Base-by-base conservation (phyloP, 2,329 filamentous ascomycete genomes). In the Xylaria hypoxylon region DNA sequence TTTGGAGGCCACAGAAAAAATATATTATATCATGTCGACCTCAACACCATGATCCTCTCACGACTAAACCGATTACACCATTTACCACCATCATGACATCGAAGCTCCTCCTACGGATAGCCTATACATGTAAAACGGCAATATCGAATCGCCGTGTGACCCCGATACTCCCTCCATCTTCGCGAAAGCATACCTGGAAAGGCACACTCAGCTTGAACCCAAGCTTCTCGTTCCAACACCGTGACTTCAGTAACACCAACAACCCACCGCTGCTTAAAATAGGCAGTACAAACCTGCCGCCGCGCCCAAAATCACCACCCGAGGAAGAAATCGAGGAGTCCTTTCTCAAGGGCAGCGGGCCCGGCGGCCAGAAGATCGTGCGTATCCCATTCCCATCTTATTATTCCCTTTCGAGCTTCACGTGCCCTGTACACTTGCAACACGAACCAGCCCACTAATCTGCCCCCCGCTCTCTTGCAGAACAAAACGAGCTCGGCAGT, bases 401-500 rank as follows among this genome's bases (percentile, higher is more conserved):
- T 40, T 5, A 28, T 3, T 28, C 7, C 40, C 31, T 28, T 28
- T 62, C 45, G 28, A 31, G 28, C 28, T 31, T 31, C 1, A 6
- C 13, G 5, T 22, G 17, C 19, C 51, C 5, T 17, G 5, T 11
- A 11, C 31, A 8, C 10, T 3, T 38, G 5, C 33, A 3, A 24
- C 24, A 35, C 31, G 3, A 40, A 13, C 19, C 7, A 48, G 48
- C 57, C 51, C 11, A 48, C n/a, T 17, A 58, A 57, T 42, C n/a
- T 2, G 15, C 19, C 13, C 3, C 8, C 65, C 50, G 45, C 38
- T 40, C 62, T 47, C 52, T 33, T 26, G 26, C 68, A 90, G 91
- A 99, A 99, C 81, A 99, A 99, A 88, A 99, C 96, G 28, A 94
- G 90, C 71, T 97, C 93, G 0, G 95, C 95, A 42, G 95, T 97